Evolutionary conservation across 2,329 filamentous ascomycete species (phyloP), one percentile per base, ranked within the genome.

Genomic region (Cercospora zeina): DNA sequence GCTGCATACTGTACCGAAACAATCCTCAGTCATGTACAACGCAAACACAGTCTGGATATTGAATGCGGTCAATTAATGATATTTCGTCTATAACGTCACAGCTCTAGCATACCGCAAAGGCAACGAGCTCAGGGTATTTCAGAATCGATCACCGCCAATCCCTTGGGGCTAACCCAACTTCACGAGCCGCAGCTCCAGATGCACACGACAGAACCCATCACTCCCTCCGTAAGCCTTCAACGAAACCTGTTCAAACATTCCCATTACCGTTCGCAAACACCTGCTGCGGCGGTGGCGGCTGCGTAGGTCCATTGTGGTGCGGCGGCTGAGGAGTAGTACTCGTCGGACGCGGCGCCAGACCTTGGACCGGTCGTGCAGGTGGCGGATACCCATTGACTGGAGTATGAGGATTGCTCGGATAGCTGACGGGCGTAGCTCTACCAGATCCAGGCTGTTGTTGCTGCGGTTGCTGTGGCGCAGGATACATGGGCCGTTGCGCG

Each of bases 331-430:
- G 69, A n/a, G 69, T 71, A 42, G 61, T 63, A 58, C 67, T 70
- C 49, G 64, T 47, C 8, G 67, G 66, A 19, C 67, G 31, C 8
- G 65, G 63, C 4, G 62, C 65, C n/a, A 66, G 57, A 30, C 59
- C 58, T 36, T 57, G 61, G 14, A 62, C 56, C 16, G 59, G 62
- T n/a, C 60, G 60, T 50, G 42, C 39, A 24, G 59, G 57, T 13
- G 64, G 58, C n/a, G 61, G 58, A 21, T 64, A 67, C n/a, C 70
- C 70, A 51, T 72, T 72, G 57, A 72, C 67, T n/a, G 70, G 67
- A 14, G 70, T 71, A 16, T 69, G 68, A 7, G 70, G 68, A 55
- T 72, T 70, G 3, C 68, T 69, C 36, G 71, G 67, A 49, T 68
- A 70, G 42, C 62, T 65, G n/a, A 64, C 65, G 2, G 71, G 71